Conservation (phyloP, 1,284 basidiomycete species). For the Marasmius tenuissimus region DNA sequence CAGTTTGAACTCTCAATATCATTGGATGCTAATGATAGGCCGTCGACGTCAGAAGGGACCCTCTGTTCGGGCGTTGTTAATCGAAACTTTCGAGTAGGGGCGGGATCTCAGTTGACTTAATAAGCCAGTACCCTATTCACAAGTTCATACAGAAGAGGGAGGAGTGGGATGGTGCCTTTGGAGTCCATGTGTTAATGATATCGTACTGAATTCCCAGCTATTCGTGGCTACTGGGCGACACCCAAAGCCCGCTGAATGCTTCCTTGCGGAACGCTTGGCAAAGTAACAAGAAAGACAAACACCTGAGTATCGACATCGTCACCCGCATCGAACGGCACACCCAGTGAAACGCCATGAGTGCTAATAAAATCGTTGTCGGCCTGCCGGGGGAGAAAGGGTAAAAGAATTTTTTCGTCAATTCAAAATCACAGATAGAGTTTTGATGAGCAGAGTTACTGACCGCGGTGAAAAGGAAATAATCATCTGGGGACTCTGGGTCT, state of each 20-base stretch:
- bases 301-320: slow-evolving; percentile 64
- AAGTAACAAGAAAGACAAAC: slow-evolving; percentile 64
- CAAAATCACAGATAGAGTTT: not conserved
- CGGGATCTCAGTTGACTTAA: no score
- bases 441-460: slow-evolving; percentile 31
- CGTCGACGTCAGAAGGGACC: no score
- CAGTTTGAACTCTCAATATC: no score
- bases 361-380: slow-evolving; percentile 70
- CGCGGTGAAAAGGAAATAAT: slow-evolving; percentile 67
- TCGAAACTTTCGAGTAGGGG: no score
- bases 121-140: no score
- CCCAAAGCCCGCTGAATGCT: slow-evolving; percentile 9
- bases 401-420: no score
- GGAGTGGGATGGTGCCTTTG: no score
- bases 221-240: not conserved
- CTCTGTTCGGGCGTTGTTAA: no score
- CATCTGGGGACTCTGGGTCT: slow-evolving; percentile 52
- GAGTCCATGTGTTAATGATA: no score
- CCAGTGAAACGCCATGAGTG: slow-evolving; percentile 53
- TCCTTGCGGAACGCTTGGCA: slow-evolving; percentile 40
- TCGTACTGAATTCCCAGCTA: not conserved
- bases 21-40: no score
- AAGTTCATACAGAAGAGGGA: no score
- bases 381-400: slow-evolving; percentile 27
- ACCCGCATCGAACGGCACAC: slow-evolving; percentile 53